These are phyloP conservation scores for Trichoderma virens DNA, from an alignment of 495 filamentous ascomycete genomes.

Conservation along the genomic window DNA sequence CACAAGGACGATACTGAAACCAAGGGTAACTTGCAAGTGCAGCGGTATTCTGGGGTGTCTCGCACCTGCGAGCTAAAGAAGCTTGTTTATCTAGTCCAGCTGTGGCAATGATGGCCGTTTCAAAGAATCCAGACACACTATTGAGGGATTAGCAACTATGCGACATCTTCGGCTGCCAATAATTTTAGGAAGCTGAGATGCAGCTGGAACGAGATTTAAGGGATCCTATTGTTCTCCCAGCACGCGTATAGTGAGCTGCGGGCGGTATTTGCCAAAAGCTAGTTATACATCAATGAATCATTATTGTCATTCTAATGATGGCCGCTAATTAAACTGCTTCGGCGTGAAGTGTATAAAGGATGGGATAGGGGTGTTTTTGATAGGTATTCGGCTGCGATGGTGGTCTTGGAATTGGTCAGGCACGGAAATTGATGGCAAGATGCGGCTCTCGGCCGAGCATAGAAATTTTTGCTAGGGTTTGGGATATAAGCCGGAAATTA, in stretches of 20 bases:
- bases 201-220: background rate
- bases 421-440: no score
- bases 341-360: background rate
- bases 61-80: background rate
- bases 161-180: background rate
- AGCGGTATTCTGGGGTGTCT: slow-evolving; percentile 12
- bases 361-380: no score
- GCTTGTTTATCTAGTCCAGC: background rate
- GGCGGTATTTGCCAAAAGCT: background rate
- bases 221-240: background rate
- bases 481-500: no score
- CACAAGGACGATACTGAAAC: slow-evolving; percentile 25
- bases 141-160: background rate
- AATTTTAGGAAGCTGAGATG: background rate
- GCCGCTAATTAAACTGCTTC: background rate
- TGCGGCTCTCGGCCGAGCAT: no score
- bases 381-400: no score
- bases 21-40: slow-evolving; percentile 27
- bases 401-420: no score
- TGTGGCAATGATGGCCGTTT: background rate
- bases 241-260: background rate
- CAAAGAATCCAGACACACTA: background rate
- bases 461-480: no score
- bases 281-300: background rate
- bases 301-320: background rate